Evolutionary conservation across 2,329 filamentous ascomycete genomes (phyloP).

Genomic region (Penicillium sp.): DNA sequence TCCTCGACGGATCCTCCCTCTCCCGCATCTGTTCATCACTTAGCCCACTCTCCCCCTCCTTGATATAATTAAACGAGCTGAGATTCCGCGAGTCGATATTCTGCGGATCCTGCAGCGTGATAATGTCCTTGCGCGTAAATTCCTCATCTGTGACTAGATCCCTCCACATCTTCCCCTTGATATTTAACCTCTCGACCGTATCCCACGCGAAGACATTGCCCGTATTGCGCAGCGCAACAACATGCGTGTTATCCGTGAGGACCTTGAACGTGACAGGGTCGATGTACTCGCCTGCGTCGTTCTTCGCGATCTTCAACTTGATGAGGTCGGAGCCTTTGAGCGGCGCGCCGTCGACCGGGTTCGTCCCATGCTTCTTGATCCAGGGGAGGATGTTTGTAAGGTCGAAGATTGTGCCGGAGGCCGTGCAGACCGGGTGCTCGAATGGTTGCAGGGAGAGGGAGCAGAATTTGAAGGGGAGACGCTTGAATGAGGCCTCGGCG

Average conservation of each 20-base stretch:
- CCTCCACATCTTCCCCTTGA: constrained; percentile 95
- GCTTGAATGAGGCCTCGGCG: constrained; percentile 73
- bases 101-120: constrained; percentile 94
- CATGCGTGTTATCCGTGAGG: constrained; percentile 96
- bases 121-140: constrained; percentile 89
- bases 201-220: constrained; percentile 98
- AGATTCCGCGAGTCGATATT: constrained; percentile 83
- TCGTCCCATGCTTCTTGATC: constrained; percentile 92
- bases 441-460: constrained; percentile 95
- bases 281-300: constrained; percentile 87
- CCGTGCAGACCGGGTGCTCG: constrained; percentile 89
- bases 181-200: constrained; percentile 91
- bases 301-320: constrained; percentile 88
- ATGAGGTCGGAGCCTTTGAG: constrained; percentile 83
- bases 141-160: constrained; percentile 87
- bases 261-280: constrained; percentile 98
- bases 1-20: constrained; percentile 60
- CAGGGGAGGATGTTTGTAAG: constrained; percentile 91
- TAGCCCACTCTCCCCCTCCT: constrained; percentile 74
- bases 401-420: constrained; percentile 88
- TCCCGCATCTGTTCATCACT: constrained; percentile 74
- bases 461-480: constrained; percentile 97
- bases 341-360: constrained; percentile 82
- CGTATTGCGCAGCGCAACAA: constrained; percentile 82
- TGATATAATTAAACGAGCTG: constrained; percentile 84